A percentile compares a stretch with the other conserved stretches of the same genome.
Evolutionary conservation across 2,329 filamentous ascomycete genomes (phyloP).

Genomic region (Epichloe sibirici): DNA sequence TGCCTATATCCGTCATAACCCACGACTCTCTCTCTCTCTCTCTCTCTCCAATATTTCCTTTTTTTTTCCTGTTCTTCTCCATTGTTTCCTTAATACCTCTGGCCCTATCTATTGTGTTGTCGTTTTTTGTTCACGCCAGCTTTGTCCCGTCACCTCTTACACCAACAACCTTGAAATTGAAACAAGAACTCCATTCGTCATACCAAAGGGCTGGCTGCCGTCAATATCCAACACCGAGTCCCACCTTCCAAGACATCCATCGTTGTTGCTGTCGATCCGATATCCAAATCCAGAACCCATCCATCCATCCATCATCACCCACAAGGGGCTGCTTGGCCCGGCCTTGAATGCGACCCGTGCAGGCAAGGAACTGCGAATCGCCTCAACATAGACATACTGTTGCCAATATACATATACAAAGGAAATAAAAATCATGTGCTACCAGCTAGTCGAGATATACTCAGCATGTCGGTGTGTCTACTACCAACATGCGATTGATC

Average conservation of each 20-base stretch:
- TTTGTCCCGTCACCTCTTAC: neutral
- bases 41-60: slow-evolving; percentile 8
- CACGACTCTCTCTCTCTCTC: slow-evolving; percentile 4
- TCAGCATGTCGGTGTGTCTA: slow-evolving; percentile 80
- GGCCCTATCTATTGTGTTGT: slow-evolving; percentile 3
- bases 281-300: neutral
- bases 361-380: neutral
- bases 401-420: neutral
- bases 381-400: neutral
- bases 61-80: slow-evolving; percentile 4
- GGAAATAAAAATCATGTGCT: slow-evolving; percentile 54
- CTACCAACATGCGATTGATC: slow-evolving; percentile 76
- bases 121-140: neutral
- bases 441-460: slow-evolving; percentile 75
- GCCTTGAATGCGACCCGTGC: neutral
- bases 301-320: no score
- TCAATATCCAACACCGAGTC: neutral
- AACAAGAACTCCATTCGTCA: neutral
- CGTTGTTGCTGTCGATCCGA: neutral
- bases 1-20: slow-evolving; percentile 12
- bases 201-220: neutral
- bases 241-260: neutral
- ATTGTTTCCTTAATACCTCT: slow-evolving; percentile 1
- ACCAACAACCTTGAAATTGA: no score
- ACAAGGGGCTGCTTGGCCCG: neutral